Evolutionary conservation across 1,284 basidiomycete genomes (phyloP), one percentile per base, ranked within the genome.

Genomic region (Sanguinoderma infundibulare): DNA sequence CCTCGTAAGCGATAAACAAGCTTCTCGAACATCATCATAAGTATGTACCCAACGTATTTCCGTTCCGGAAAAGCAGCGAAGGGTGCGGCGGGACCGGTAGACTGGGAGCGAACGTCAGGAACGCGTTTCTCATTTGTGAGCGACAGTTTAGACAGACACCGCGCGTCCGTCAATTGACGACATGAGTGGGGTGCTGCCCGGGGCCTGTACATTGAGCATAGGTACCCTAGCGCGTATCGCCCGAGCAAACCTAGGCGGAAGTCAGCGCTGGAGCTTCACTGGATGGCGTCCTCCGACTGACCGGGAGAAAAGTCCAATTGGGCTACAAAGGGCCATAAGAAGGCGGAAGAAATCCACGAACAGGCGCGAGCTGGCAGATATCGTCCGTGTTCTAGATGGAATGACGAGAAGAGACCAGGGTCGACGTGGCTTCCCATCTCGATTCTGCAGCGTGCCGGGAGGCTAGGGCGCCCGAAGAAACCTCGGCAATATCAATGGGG

Each of bases 281-380:
- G 42, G 47, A 38, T 30, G 30, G 17, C 32, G 20, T 62, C 64
- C 32, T 62, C 64, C 59, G 56, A 59, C 22, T 47, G 61, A 58
- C 64, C 61, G 61, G 56, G 40, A 8, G 36, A n/a, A 28, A 42
- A 26, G 39, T 61, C 61, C 59, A 44, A 62, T 65, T 60, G 56
- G 52, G 56, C 61, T 60, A 34, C 17, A 50, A 49, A 39, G 44
- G 53, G 56, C 61, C 53, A 60, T 53, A 60, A 53, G 60, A 60
- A 58, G 47, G 32, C 55, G 55, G 32, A 20, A 34, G 49, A 36
- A 40, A 14, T 52, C 17, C 28, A 61, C 40, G 32, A 59, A 42
- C 52, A 55, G 58, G 32, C 39, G 38, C 55, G 47, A 57, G 36
- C n/a, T n/a, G n/a, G n/a, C n/a, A n/a, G 38, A 26, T 44, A 12